Evolutionary conservation across 1,284 basidiomycete genomes (phyloP), one percentile per base, ranked within the genome.

Genomic region (Tetrapyrgos nigripes): DNA sequence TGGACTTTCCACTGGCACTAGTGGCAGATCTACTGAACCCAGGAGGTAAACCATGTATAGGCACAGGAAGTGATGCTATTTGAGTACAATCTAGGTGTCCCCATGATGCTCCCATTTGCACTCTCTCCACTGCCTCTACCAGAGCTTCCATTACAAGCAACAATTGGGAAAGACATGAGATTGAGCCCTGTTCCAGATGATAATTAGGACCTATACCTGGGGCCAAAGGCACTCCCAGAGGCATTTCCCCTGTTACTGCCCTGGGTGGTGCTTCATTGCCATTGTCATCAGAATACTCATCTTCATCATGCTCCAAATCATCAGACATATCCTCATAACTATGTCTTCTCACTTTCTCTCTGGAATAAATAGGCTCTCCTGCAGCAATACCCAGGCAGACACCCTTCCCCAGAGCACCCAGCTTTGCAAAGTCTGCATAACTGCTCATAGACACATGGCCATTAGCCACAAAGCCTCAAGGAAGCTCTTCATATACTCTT

Each of bases 121-220:
- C 43, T 44, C 9, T 31, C 28, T 24, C 28, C 26, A 31, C 47
- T 37, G 14, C 47, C 47, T 24, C 48, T 43, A 26, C 19, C 33
- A 28, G 28, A 23, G 8, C 51, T 45, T 14, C 31, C 43, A 29
- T 52, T 53, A 27, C 23, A 21, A 2, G 50, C 45, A 10, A 43
- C 24, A 19, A 40, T n/a, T n/a, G 56, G 56, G 31, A 57, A 57
- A 1, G 56, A 23, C 47, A 21, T 19, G 33, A 50, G 27, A n/a
- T 56, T 21, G 35, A 56, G 19, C 27, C 47, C 21, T 50, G 26
- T 48, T 43, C 9, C 35, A 43, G 54, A 56, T 28, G 37, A 17
- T 40, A 48, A 56, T 31, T 37, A 11, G 17, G 47, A 40, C 11
- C 48, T 35, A 28, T 56, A 26, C 26, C 31, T 27, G 33, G 47